Percentiles rank a stretch among this genome's conserved stretches.
Evolutionary conservation across 129 eudicot species (phyloP).

Genomic region (Ambrosia trifida): DNA sequence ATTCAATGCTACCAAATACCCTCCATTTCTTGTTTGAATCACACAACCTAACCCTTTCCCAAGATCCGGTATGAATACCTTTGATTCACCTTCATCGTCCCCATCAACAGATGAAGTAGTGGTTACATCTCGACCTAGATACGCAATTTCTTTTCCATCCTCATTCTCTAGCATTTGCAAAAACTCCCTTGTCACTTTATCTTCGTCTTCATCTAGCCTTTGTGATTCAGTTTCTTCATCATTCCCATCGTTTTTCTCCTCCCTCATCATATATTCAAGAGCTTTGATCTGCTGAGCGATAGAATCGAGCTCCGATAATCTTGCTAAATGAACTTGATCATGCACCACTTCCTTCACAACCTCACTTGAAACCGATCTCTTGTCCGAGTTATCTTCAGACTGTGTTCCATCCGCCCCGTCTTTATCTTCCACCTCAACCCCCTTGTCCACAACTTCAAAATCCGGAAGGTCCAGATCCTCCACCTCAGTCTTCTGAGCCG

Average conservation of each 20-base stretch:
- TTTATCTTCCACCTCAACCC: slow-evolving; percentile 68
- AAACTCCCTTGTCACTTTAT: slow-evolving; percentile 79
- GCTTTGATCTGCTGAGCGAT: slow-evolving; percentile 94
- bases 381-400: slow-evolving; percentile 59
- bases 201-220: slow-evolving; percentile 77
- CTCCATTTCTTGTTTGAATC: slow-evolving; percentile 87
- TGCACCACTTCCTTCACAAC: slow-evolving; percentile 93
- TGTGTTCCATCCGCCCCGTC: slow-evolving; percentile 44
- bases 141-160: slow-evolving; percentile 33
- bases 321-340: slow-evolving; percentile 53
- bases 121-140: slow-evolving; percentile 21
- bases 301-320: slow-evolving; percentile 80
- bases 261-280: slow-evolving; percentile 77
- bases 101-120: slow-evolving; percentile 28
- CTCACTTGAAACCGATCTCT: slow-evolving; percentile 70
- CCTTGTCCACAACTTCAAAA: slow-evolving; percentile 91
- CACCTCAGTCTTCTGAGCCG: slow-evolving; percentile 30
- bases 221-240: slow-evolving; percentile 65
- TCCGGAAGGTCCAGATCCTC: slow-evolving; percentile 73
- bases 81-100: slow-evolving; percentile 36
- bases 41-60: slow-evolving; percentile 92
- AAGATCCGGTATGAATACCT: slow-evolving; percentile 72
- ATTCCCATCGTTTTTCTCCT: slow-evolving; percentile 34
- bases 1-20: slow-evolving; percentile 77
- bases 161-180: slow-evolving; percentile 72